These are phyloP conservation scores for Candida ovalis DNA, from an alignment of 805 yeast species.

Conservation along the genomic window DNA sequence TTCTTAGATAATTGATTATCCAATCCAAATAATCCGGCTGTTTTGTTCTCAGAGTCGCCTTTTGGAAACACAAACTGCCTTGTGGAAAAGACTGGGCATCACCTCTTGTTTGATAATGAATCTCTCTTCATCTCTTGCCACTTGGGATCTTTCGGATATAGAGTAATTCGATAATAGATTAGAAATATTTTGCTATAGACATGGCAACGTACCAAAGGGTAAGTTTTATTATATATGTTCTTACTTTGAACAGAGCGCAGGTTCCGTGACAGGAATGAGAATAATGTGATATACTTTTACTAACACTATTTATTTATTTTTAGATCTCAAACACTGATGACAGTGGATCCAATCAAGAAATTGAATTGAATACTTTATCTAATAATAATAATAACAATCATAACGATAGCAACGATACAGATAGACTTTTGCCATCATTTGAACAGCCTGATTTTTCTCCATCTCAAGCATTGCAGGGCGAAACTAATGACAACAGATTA, in stretches of 20 bases:
- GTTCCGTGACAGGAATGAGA: too few relatives aligned
- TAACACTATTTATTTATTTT: not conserved
- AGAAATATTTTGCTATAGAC: not conserved
- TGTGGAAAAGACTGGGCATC: too few relatives aligned
- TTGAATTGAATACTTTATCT: slow-evolving; percentile 1
- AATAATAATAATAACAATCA: not conserved
- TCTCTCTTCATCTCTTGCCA: too few relatives aligned
- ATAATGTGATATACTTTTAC: too few relatives aligned
- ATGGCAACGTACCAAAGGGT: slow-evolving; percentile 2
- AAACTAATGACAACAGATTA: not conserved
- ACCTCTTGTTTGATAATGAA: too few relatives aligned
- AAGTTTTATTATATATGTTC: not conserved
- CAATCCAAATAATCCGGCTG: too few relatives aligned
- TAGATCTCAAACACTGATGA: not conserved
- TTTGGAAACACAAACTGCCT: too few relatives aligned
- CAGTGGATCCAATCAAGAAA: not conserved
- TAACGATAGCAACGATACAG: not conserved
- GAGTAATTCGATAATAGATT: not conserved
- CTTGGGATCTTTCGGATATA: not conserved
- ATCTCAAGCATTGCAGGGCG: not conserved
- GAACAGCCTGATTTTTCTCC: not conserved
- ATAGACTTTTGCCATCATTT: not conserved
- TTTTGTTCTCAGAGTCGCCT: too few relatives aligned
- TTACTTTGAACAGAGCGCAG: not conserved
- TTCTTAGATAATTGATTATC: too few relatives aligned